Conservation (phyloP, 2,329 filamentous ascomycete species). For the Scortechinia acanthostroma region DNA sequence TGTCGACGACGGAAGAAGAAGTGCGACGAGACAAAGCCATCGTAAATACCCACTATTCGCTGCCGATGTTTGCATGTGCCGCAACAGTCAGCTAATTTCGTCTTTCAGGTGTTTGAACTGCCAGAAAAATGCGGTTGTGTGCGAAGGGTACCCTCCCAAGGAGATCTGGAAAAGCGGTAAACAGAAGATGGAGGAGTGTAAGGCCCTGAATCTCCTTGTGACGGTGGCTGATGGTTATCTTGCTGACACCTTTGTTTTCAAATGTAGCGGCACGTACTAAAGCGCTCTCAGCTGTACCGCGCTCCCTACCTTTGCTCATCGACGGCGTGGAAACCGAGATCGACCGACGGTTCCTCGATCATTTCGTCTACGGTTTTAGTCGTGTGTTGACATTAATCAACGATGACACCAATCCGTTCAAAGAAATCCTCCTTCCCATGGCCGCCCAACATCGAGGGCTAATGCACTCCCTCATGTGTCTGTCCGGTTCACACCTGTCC, state of each 20-base stretch:
- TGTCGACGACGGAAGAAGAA: constrained; percentile 17
- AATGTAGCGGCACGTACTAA: neutral
- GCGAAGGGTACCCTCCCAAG: constrained; percentile 53
- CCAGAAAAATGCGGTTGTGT: constrained; percentile 58
- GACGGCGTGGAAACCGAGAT: constrained; percentile 50
- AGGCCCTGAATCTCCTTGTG: neutral
- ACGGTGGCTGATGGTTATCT: neutral
- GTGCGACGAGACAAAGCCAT: constrained; percentile 16
- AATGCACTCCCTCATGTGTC: constrained; percentile 56
- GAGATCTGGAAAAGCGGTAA: constrained; percentile 53
- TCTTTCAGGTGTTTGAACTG: constrained; percentile 40
- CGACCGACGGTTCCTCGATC: constrained; percentile 47
- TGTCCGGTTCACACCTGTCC: constrained; percentile 54
- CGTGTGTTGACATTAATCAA: constrained; percentile 48
- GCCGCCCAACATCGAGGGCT: constrained; percentile 48
- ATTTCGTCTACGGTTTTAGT: constrained; percentile 49
- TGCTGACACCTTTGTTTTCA: no score
- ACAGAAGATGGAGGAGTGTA: constrained; percentile 34
- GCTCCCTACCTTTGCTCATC: constrained; percentile 42
- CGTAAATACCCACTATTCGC: constrained; percentile 34
- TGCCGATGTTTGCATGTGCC: constrained; percentile 48
- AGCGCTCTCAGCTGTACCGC: constrained; percentile 19
- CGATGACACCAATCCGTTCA: constrained; percentile 52
- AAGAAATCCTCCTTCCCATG: constrained; percentile 51
- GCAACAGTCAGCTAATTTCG: constrained; percentile 18